Evolutionary conservation across 306 rosid genomes (phyloP).

Genomic region (Datisca glomerata): DNA sequence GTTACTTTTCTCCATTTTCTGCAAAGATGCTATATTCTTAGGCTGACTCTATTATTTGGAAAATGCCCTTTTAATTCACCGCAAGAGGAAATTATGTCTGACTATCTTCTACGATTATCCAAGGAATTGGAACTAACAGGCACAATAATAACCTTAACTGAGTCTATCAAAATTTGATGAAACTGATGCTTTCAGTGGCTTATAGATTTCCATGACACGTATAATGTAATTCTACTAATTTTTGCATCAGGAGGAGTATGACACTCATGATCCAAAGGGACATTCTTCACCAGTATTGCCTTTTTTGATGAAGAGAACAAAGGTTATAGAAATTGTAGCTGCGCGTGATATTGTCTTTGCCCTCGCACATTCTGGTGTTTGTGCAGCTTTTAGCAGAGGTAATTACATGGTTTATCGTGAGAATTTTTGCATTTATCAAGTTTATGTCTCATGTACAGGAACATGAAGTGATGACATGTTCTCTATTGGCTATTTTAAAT

Average conservation of each 20-base stretch:
- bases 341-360: slow-evolving; percentile 71
- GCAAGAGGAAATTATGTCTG: too few species aligned
- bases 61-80: too few species aligned
- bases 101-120: too few species aligned
- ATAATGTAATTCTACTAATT: too few species aligned
- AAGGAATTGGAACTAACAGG: too few species aligned
- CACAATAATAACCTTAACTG: too few species aligned
- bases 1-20: too few species aligned
- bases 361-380: slow-evolving; percentile 76
- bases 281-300: slow-evolving; percentile 48
- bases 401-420: slow-evolving; percentile 6
- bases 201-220: too few species aligned
- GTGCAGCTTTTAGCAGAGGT: slow-evolving; percentile 95
- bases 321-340: slow-evolving; percentile 77
- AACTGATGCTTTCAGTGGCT: neutral
- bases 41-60: too few species aligned
- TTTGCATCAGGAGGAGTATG: slow-evolving; percentile 44
- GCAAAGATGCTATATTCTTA: too few species aligned
- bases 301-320: slow-evolving; percentile 66
- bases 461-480: neutral
- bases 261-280: slow-evolving; percentile 69
- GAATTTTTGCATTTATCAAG: too few species aligned
- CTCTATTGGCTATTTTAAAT: slow-evolving; percentile 14
- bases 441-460: too few species aligned
- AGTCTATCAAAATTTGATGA: slow-evolving; percentile 3